Percentiles rank a stretch among this genome's conserved stretches.
These are phyloP conservation scores for Halenospora varia DNA, from an alignment of 495 filamentous ascomycete genomes.

Conservation along the genomic window DNA sequence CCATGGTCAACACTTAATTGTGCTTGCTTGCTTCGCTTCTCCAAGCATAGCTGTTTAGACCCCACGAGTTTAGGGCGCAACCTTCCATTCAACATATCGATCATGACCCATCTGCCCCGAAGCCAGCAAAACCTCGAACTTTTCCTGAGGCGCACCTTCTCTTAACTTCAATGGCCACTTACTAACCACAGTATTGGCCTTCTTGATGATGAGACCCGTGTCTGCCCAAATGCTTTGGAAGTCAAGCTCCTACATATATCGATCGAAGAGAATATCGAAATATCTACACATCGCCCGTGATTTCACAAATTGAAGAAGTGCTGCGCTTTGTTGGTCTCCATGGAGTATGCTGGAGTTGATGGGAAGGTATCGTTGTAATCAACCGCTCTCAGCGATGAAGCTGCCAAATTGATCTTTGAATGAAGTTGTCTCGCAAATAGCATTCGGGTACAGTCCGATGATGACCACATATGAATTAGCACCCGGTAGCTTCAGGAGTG, in stretches of 20 bases:
- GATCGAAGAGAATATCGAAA: conserved; percentile 17
- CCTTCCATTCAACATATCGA: background rate
- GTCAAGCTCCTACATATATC: background rate
- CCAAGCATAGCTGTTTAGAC: too few relatives aligned
- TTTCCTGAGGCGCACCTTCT: background rate
- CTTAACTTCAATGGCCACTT: background rate
- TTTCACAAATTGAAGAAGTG: conserved; percentile 11
- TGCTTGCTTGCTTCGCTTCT: too few relatives aligned
- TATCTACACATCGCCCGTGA: conserved; percentile 2
- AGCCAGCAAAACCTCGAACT: background rate
- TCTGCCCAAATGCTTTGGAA: background rate
- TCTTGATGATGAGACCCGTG: background rate
- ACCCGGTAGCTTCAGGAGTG: conserved; percentile 20
- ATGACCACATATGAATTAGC: conserved; percentile 28
- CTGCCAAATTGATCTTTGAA: conserved; percentile 8
- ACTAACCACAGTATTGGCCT: background rate
- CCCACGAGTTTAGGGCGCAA: background rate
- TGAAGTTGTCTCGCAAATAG: conserved; percentile 19
- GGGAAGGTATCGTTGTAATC: conserved; percentile 1
- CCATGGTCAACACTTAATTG: too few relatives aligned
- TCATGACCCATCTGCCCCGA: background rate
- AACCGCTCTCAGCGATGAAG: background rate
- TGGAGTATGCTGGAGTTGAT: background rate
- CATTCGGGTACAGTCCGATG: conserved; percentile 29
- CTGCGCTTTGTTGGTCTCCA: background rate